phyloP scores from a whole-genome alignment of 2,329 filamentous ascomycete genomes.

The Xylariales sp. region DNA sequence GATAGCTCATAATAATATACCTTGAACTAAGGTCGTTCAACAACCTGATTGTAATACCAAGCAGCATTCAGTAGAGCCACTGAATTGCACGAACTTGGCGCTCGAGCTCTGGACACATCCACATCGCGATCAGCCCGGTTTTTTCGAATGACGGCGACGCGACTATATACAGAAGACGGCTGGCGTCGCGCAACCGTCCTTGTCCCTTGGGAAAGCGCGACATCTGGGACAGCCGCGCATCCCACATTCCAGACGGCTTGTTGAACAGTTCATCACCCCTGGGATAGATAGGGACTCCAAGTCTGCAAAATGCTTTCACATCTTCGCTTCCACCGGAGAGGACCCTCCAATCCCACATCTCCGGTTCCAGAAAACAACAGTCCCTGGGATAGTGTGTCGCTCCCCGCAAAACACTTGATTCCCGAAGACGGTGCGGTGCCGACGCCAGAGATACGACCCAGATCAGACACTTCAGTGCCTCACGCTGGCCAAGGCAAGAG shows the following conservation, averaged over 20 bases:
- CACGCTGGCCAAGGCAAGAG: constrained; percentile 30
- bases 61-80: too few species aligned
- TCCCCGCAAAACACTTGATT: constrained; percentile 37
- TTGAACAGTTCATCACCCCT: too few species aligned
- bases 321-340: constrained; percentile 55
- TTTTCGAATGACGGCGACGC: constrained; percentile 8
- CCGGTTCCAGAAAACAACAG: constrained; percentile 45
- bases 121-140: background rate
- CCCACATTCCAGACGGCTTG: background rate
- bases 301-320: constrained; percentile 52
- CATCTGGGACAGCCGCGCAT: background rate
- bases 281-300: too few species aligned
- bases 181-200: constrained; percentile 4
- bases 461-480: constrained; percentile 21
- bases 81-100: too few species aligned
- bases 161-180: constrained; percentile 2
- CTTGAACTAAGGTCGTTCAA: too few species aligned
- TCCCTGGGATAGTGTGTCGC: constrained; percentile 33
- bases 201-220: background rate
- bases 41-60: too few species aligned
- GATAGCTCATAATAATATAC: too few species aligned
- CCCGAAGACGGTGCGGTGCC: constrained; percentile 38
- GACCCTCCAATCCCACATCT: constrained; percentile 50
- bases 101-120: background rate
- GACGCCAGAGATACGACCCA: constrained; percentile 39